phyloP scores from a whole-genome alignment of 139 green algal species.

The Choricystis sp. region DNA sequence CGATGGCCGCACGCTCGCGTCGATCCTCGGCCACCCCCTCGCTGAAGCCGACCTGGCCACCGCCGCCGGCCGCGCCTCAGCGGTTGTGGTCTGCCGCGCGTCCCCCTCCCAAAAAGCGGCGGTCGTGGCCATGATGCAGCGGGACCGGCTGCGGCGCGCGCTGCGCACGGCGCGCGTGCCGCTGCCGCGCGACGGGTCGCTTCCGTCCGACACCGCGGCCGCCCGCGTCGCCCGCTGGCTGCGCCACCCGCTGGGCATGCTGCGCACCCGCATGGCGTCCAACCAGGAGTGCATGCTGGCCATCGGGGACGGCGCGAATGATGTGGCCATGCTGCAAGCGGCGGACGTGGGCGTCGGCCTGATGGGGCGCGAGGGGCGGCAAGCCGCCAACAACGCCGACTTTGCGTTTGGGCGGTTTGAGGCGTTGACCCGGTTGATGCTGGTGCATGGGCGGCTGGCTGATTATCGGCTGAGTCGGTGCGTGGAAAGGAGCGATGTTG shows the following conservation, averaged over 20 bases:
- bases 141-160: neutral
- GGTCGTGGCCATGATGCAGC: slow-evolving; percentile 29
- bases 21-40: slow-evolving; percentile 20
- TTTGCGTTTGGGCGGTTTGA: slow-evolving; percentile 82
- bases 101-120: slow-evolving; percentile 32
- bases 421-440: slow-evolving; percentile 82
- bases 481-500: neutral
- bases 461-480: slow-evolving; percentile 66
- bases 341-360: slow-evolving; percentile 93
- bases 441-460: slow-evolving; percentile 76
- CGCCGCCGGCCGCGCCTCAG: slow-evolving; percentile 13
- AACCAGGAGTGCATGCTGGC: slow-evolving; percentile 14
- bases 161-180: neutral
- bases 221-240: neutral
- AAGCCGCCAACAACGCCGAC: slow-evolving; percentile 80
- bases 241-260: neutral
- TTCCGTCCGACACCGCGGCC: neutral
- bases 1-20: slow-evolving; percentile 44
- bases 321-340: slow-evolving; percentile 85
- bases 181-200: neutral
- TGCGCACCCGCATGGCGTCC: slow-evolving; percentile 23
- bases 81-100: slow-evolving; percentile 29
- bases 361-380: slow-evolving; percentile 80
- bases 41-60: slow-evolving; percentile 16
- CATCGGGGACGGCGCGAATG: slow-evolving; percentile 45